Percentiles rank a stretch among this genome's conserved stretches.
phyloP scores from a whole-genome alignment of 305 asterid genomes.

The Euphrasia arctica region DNA sequence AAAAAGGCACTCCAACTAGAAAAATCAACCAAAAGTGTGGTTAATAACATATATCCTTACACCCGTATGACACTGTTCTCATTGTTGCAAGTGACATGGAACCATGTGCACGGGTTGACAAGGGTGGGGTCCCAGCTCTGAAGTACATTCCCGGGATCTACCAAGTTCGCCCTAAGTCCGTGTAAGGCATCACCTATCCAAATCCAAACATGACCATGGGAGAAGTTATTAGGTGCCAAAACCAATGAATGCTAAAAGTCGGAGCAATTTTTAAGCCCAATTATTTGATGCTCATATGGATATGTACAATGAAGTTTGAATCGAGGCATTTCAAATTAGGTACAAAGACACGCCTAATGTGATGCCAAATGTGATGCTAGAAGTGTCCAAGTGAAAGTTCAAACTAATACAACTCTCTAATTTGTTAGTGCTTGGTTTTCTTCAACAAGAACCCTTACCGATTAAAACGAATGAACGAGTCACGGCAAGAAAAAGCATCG shows the following conservation, averaged over 20 bases:
- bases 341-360: no score
- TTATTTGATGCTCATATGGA: no score
- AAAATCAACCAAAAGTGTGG: not conserved
- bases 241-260: not conserved
- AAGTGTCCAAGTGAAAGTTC: not conserved
- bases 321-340: no score
- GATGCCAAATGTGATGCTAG: not conserved
- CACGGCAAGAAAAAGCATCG: slow-evolving; percentile 6
- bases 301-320: no score
- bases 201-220: not conserved
- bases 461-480: not conserved
- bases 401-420: not conserved
- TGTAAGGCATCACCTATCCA: slow-evolving; percentile 91
- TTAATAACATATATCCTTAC: slow-evolving; percentile 42
- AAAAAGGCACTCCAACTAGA: slow-evolving; percentile 7
- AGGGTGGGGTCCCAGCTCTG: slow-evolving; percentile 99
- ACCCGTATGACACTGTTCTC: slow-evolving; percentile 96
- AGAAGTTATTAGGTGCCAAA: slow-evolving; percentile 12
- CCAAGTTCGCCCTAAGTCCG: slow-evolving; percentile 66
- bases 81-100: slow-evolving; percentile 96
- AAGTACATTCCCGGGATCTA: slow-evolving; percentile 87
- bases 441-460: no score
- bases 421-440: not conserved
- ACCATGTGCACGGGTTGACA: slow-evolving; percentile 99
- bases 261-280: not conserved